A percentile compares a stretch with the other conserved stretches of the same genome.
Evolutionary conservation across 2,329 filamentous ascomycete species (phyloP).

Genomic region (Diplodia sapinea): DNA sequence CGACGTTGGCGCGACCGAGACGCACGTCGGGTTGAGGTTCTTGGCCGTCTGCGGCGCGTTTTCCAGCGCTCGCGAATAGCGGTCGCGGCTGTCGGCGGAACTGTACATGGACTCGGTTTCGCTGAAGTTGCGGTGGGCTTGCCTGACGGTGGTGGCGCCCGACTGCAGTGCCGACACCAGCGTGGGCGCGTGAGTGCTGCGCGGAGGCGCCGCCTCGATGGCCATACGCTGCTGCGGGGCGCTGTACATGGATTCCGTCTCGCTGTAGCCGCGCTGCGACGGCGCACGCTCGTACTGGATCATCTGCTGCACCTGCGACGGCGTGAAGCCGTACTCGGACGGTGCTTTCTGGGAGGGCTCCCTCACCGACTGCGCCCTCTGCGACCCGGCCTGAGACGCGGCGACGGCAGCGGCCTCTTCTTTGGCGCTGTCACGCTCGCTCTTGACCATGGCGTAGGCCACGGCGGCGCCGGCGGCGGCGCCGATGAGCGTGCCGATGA

Average conservation of each 20-base stretch:
- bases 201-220: slow-evolving; percentile 48
- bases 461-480: slow-evolving; percentile 78
- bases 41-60: slow-evolving; percentile 24
- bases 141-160: slow-evolving; percentile 18
- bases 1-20: slow-evolving; percentile 40
- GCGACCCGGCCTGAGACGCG: slow-evolving; percentile 10
- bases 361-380: slow-evolving; percentile 12
- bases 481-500: slow-evolving; percentile 78
- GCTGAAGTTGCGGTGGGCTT: slow-evolving; percentile 46
- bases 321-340: slow-evolving; percentile 16
- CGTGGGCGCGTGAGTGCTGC: slow-evolving; percentile 39
- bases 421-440: slow-evolving; percentile 57
- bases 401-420: slow-evolving; percentile 45
- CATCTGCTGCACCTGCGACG: slow-evolving; percentile 31
- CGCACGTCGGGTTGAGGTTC: slow-evolving; percentile 40
- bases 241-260: slow-evolving; percentile 39
- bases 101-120: slow-evolving; percentile 40
- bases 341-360: slow-evolving; percentile 18
- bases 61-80: slow-evolving; percentile 28
- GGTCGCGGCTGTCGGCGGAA: slow-evolving; percentile 34
- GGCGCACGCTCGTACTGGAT: slow-evolving; percentile 30
- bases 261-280: slow-evolving; percentile 45
- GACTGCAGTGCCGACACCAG: slow-evolving; percentile 32
- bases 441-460: slow-evolving; percentile 74
- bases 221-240: slow-evolving; percentile 41